Conservation (phyloP, 73 alveolate species). For the Paramecium pentaurelia region DNA sequence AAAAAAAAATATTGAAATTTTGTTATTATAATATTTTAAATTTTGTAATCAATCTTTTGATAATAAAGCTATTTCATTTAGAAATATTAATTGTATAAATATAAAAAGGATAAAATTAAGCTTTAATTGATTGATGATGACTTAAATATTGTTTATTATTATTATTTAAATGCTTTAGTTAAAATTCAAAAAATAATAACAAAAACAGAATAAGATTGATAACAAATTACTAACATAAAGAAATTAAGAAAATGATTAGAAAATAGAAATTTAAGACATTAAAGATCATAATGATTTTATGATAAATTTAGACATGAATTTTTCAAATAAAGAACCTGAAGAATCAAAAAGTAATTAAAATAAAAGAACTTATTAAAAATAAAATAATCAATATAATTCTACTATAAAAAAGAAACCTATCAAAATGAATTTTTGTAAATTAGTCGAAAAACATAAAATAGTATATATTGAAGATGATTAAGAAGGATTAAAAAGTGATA, state of each 20-base stretch:
- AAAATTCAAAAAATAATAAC: not conserved
- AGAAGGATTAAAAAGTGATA: not conserved
- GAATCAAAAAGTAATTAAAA: not conserved
- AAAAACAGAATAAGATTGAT: not conserved
- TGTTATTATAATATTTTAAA: not conserved
- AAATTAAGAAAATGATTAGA: not conserved
- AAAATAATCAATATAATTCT: not conserved
- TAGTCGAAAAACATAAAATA: not conserved
- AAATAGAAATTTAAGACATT: not conserved
- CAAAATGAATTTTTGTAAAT: not conserved
- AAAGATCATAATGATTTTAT: not conserved
- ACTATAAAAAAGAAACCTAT: not conserved
- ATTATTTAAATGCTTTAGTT: not conserved
- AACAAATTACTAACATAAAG: not conserved
- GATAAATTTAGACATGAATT: not conserved
- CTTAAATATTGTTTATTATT: not conserved
- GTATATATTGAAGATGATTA: not conserved
- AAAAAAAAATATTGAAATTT: not conserved
- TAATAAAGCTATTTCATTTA: not conserved
- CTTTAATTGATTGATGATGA: not conserved
- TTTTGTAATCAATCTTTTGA: not conserved
- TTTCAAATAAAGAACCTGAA: not conserved
- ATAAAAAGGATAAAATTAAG: not conserved
- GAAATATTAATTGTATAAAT: not conserved
- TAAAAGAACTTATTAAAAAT: not conserved